Conservation (phyloP, 352 stramenopile species). For the Blastocystis sp. region DNA sequence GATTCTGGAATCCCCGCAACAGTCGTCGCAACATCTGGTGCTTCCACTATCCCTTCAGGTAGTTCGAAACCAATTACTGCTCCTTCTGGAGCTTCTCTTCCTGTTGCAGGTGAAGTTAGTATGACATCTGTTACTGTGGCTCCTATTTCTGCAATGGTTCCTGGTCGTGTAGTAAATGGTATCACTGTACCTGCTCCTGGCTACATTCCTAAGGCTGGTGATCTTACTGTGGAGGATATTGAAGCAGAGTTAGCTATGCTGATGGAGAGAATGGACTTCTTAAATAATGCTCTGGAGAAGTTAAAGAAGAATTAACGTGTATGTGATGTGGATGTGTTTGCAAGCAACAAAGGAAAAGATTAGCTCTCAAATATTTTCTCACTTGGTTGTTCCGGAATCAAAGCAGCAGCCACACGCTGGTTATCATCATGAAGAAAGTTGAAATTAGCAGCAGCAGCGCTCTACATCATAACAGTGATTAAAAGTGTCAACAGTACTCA, state of each 20-base stretch:
- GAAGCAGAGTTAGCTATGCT: constrained; percentile 52
- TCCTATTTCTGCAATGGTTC: not conserved
- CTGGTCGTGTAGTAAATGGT: constrained; percentile 28
- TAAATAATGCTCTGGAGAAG: constrained; percentile 59
- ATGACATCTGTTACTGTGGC: not conserved
- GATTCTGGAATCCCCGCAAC: not conserved
- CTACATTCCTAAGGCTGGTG: constrained; percentile 59
- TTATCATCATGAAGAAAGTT: constrained; percentile 66
- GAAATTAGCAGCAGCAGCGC: constrained; percentile 50
- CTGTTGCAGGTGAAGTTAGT: not conserved
- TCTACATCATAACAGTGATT: not conserved
- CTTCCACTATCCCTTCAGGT: not conserved
- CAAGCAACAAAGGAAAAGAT: not conserved
- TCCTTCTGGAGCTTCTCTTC: not conserved
- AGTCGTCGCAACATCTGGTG: not conserved
- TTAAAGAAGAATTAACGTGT: constrained; percentile 43
- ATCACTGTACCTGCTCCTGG: constrained; percentile 18
- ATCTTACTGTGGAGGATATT: constrained; percentile 56
- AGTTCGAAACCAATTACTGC: not conserved
- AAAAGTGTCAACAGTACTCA: not conserved
- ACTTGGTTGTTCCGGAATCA: constrained; percentile 21
- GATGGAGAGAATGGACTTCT: constrained; percentile 56
- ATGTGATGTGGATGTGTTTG: constrained; percentile 11
- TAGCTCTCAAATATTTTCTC: constrained; percentile 47
- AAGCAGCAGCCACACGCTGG: constrained; percentile 13